phyloP scores from a whole-genome alignment of 2,329 filamentous ascomycete genomes.

The Fusarium chuoi region DNA sequence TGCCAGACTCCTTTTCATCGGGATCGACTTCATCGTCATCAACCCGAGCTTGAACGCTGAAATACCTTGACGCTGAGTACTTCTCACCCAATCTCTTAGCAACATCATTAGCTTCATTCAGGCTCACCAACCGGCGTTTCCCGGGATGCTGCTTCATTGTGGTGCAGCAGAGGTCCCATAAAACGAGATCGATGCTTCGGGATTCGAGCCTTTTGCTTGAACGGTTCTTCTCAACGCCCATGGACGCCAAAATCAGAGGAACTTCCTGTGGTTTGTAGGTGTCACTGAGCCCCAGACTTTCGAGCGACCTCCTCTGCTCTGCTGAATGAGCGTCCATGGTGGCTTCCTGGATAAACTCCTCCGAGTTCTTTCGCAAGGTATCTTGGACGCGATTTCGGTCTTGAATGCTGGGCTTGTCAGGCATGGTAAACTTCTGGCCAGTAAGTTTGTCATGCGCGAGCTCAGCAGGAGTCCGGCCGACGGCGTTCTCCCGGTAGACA shows the following conservation, averaged over 20 bases:
- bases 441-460: slow-evolving; percentile 68
- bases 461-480: slow-evolving; percentile 78
- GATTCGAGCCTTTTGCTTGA: slow-evolving; percentile 3
- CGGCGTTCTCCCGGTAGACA: slow-evolving; percentile 77
- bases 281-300: slow-evolving; percentile 43
- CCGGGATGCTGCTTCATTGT: slow-evolving; percentile 47
- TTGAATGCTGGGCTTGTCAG: slow-evolving; percentile 8
- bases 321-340: slow-evolving; percentile 18
- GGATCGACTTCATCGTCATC: slow-evolving; percentile 31
- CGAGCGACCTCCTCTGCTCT: slow-evolving; percentile 34
- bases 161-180: slow-evolving; percentile 51
- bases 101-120: slow-evolving; percentile 68
- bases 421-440: slow-evolving; percentile 48
- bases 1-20: slow-evolving; percentile 35
- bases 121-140: slow-evolving; percentile 62
- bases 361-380: slow-evolving; percentile 2
- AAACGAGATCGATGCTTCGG: slow-evolving; percentile 34
- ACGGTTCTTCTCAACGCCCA: slow-evolving; percentile 40
- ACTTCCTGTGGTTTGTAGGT: slow-evolving; percentile 43
- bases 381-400: background rate
- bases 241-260: slow-evolving; percentile 39
- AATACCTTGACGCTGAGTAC: slow-evolving; percentile 53
- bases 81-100: slow-evolving; percentile 65
- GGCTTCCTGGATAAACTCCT: slow-evolving; percentile 24
- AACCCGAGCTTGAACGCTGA: slow-evolving; percentile 46